phyloP scores from a whole-genome alignment of 2,329 filamentous ascomycete species.

The Scytalidium sp. region DNA sequence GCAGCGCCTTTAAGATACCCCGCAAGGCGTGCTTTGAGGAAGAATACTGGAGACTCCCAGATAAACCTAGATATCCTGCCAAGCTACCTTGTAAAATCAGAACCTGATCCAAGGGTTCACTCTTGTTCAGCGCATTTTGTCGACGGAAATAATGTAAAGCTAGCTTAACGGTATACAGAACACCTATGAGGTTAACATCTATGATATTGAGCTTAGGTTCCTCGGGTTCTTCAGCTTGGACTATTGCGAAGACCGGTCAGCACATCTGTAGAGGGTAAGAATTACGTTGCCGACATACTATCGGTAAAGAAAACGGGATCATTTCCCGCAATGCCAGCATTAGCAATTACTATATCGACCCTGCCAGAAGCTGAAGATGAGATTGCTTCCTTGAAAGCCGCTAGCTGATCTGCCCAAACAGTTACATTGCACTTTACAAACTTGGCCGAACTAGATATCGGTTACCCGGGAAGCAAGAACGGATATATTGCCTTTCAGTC shows the following conservation, averaged over 20 bases:
- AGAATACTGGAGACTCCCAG: constrained; percentile 29
- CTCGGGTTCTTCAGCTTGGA: constrained; percentile 17
- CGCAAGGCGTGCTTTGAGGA: constrained; percentile 34
- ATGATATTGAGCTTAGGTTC: constrained; percentile 27
- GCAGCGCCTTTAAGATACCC: constrained; percentile 33
- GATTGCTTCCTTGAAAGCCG: constrained; percentile 25
- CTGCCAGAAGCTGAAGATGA: constrained; percentile 21
- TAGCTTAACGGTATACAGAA: constrained; percentile 26
- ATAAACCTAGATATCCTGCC: constrained; percentile 31
- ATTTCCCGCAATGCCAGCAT: constrained; percentile 27
- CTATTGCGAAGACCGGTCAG: too few relatives aligned
- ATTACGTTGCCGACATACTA: too few relatives aligned
- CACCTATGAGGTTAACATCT: constrained; percentile 26
- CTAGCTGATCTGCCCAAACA: constrained; percentile 29
- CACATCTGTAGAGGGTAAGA: too few relatives aligned
- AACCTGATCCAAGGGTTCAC: constrained; percentile 29
- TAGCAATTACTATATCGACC: constrained; percentile 30
- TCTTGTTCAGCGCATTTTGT: constrained; percentile 21
- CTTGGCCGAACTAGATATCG: too few relatives aligned
- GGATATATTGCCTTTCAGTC: too few relatives aligned
- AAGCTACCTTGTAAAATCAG: constrained; percentile 33
- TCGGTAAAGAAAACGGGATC: too few relatives aligned
- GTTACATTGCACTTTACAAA: constrained; percentile 28
- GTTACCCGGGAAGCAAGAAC: too few relatives aligned
- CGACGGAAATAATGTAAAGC: constrained; percentile 34